phyloP scores from a whole-genome alignment of 495 filamentous ascomycete species.

The Talaromyces nanjingensis region DNA sequence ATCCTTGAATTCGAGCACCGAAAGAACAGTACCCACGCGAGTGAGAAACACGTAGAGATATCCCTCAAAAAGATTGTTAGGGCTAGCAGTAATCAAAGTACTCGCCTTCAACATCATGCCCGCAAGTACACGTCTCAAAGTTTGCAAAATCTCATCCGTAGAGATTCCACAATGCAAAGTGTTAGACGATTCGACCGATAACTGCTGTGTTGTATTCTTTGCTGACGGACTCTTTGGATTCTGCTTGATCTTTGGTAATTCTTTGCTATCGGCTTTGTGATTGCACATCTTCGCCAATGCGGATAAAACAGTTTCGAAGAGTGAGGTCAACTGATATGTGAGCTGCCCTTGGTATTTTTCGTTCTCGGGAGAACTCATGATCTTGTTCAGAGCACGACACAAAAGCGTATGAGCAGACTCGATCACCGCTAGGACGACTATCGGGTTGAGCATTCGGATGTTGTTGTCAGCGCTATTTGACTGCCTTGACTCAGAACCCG shows the following conservation, averaged over 20 bases:
- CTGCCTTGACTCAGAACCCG: background rate
- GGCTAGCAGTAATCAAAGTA: conserved; percentile 16
- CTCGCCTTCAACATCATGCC: conserved; percentile 26
- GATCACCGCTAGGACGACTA: conserved; percentile 14
- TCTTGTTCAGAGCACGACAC: conserved; percentile 26
- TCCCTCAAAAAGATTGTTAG: conserved; percentile 28
- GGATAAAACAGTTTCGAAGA: conserved; percentile 33
- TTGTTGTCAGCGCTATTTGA: background rate
- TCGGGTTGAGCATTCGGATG: conserved; percentile 13
- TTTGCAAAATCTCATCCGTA: conserved; percentile 15
- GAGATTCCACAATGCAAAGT: background rate
- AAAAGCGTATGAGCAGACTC: conserved; percentile 21
- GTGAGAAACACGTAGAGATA: conserved; percentile 27
- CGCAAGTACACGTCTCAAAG: conserved; percentile 19
- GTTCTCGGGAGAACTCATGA: conserved; percentile 15
- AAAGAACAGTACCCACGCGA: conserved; percentile 32
- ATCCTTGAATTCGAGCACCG: conserved; percentile 29
- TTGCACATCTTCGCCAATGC: conserved; percentile 24
- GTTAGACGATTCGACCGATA: background rate
- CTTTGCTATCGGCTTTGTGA: conserved; percentile 12
- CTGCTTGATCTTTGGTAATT: background rate
- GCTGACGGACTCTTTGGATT: background rate
- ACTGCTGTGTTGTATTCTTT: background rate
- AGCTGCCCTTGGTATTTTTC: conserved; percentile 19
- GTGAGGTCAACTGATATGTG: conserved; percentile 31